Conservation (phyloP, 1,139 yeast genomes). For the Kodamaea ohmeri region DNA sequence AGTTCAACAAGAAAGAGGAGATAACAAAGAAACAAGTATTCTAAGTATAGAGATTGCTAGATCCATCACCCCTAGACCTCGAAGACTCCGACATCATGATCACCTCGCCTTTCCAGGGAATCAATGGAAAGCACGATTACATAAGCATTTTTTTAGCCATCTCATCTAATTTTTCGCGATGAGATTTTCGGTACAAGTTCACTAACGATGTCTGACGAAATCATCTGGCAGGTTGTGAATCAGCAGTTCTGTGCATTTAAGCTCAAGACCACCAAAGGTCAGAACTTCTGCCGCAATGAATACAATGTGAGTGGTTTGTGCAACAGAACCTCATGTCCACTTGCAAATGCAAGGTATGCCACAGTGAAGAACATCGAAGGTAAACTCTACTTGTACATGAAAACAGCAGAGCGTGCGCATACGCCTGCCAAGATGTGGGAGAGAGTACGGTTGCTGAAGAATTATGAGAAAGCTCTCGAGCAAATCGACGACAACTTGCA, state of each 20-base stretch:
- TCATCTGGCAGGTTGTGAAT: conserved; percentile 89
- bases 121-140: no score
- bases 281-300: conserved; percentile 83
- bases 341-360: conserved; percentile 94
- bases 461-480: conserved; percentile 79
- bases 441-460: conserved; percentile 81
- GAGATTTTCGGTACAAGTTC: conserved; percentile 2
- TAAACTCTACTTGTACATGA: conserved; percentile 84
- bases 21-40: no score
- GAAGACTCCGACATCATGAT: no score
- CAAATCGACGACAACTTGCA: conserved; percentile 85
- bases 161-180: conserved; percentile 4
- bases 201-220: conserved; percentile 51
- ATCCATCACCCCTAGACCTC: no score
- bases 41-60: no score
- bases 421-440: conserved; percentile 95
- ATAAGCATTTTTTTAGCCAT: no score
- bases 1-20: no score
- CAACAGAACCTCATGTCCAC: conserved; percentile 88
- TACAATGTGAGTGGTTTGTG: conserved; percentile 91
- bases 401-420: conserved; percentile 96
- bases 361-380: conserved; percentile 91
- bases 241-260: conserved; percentile 89
- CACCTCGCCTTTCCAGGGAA: no score
- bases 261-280: conserved; percentile 74